Evolutionary conservation across 2,329 filamentous ascomycete genomes (phyloP).

Genomic region (Penicillium verrucosum): DNA sequence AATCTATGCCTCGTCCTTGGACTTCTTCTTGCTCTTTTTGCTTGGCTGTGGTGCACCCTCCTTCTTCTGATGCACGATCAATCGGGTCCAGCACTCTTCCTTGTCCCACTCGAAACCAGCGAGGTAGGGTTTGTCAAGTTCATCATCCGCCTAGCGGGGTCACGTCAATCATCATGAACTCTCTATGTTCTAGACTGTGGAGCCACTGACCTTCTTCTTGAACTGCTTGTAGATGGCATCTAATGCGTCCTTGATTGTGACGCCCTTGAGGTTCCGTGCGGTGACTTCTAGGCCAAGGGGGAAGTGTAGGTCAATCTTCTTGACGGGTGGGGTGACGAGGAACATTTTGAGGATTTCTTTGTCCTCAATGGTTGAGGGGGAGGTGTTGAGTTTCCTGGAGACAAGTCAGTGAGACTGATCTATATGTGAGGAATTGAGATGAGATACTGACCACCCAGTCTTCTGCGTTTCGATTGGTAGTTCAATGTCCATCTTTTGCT

Average conservation of each 20-base stretch:
- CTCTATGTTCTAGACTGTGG: not conserved
- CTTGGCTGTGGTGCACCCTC: constrained; percentile 50
- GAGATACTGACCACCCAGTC: constrained; percentile 32
- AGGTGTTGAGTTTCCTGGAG: constrained; percentile 91
- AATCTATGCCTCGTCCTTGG: constrained; percentile 33
- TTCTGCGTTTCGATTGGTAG: constrained; percentile 38
- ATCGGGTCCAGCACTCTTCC: constrained; percentile 82
- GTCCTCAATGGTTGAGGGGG: constrained; percentile 73
- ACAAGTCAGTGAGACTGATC: not conserved
- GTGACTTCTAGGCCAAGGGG: constrained; percentile 82
- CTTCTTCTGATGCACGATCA: constrained; percentile 82
- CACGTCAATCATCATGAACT: constrained; percentile 1
- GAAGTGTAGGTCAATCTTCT: constrained; percentile 93
- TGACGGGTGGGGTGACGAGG: constrained; percentile 77
- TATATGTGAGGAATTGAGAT: not conserved
- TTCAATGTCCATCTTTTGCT: constrained; percentile 31
- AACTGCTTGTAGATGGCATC: constrained; percentile 95
- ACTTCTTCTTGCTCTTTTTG: constrained; percentile 59
- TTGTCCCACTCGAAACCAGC: constrained; percentile 96
- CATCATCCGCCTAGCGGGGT: constrained; percentile 72
- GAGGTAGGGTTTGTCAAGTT: constrained; percentile 81
- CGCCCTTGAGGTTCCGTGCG: constrained; percentile 86
- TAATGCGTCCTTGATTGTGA: constrained; percentile 94
- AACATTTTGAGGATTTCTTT: constrained; percentile 77
- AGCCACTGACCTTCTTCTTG: constrained; percentile 79